These are phyloP conservation scores for Hordeum marinum DNA, from an alignment of 176 grass and related monocot species.

Conservation along the genomic window DNA sequence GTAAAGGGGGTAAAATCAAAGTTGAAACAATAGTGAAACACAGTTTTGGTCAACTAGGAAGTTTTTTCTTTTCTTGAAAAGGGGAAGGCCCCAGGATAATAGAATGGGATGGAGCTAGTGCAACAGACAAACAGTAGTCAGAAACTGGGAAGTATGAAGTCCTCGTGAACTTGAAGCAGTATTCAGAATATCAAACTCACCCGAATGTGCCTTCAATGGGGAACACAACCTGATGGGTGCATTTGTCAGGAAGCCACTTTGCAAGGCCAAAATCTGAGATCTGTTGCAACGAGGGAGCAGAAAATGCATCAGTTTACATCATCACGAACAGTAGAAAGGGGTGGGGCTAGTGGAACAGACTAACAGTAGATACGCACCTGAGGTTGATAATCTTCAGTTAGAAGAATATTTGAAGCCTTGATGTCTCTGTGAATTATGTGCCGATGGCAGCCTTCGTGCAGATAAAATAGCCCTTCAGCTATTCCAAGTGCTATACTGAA, in stretches of 20 bases:
- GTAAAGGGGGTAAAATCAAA: conserved; percentile 13
- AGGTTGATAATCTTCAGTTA: conserved; percentile 91
- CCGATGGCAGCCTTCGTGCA: conserved; percentile 90
- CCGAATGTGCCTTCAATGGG: conserved; percentile 99
- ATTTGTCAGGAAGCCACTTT: conserved; percentile 93
- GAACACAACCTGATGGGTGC: conserved; percentile 84
- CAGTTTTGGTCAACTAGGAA: not conserved
- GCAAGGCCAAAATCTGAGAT: conserved; percentile 99
- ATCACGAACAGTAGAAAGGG: not conserved
- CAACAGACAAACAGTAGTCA: no score
- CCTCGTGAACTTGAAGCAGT: not conserved
- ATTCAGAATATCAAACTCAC: conserved; percentile 51
- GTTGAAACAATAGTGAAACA: conserved; percentile 9
- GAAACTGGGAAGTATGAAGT: conserved; percentile 9
- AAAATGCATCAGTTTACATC: conserved; percentile 7
- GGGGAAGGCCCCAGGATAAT: no score
- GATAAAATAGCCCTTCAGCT: conserved; percentile 88
- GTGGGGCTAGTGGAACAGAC: not conserved
- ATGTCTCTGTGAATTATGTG: conserved; percentile 99
- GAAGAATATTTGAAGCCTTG: conserved; percentile 98
- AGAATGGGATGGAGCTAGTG: no score
- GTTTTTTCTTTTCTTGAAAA: no score
- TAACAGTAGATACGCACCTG: conserved; percentile 47
- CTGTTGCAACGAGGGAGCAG: conserved; percentile 33
- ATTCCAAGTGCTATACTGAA: conserved; percentile 77